Conservation (phyloP, 805 yeast genomes). For the Metschnikowia reukaufii region DNA sequence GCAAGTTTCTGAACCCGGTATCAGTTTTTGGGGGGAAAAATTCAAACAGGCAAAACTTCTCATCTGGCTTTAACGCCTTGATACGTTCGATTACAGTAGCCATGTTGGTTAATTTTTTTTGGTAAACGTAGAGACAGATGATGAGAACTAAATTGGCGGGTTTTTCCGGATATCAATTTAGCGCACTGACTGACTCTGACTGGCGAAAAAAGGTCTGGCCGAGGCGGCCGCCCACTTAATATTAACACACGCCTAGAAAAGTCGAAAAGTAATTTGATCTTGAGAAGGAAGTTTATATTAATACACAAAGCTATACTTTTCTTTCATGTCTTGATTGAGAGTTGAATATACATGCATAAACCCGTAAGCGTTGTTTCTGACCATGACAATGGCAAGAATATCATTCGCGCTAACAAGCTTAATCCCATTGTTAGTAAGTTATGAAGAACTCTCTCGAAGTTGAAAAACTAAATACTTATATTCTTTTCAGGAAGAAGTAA, state of each 20-base stretch:
- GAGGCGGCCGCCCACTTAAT: neutral
- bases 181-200: conserved; percentile 15
- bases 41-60: conserved; percentile 79
- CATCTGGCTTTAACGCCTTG: conserved; percentile 46
- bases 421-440: no score
- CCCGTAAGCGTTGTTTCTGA: neutral
- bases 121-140: neutral
- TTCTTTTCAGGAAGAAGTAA: neutral
- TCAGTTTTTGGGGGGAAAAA: conserved; percentile 98
- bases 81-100: conserved; percentile 32
- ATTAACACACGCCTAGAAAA: neutral
- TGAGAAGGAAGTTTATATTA: no score
- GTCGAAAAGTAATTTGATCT: no score
- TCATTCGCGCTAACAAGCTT: neutral
- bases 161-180: neutral
- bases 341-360: no score
- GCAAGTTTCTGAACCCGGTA: conserved; percentile 77
- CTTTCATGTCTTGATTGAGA: neutral
- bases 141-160: neutral
- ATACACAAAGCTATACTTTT: neutral
- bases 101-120: conserved; percentile 9
- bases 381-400: neutral
- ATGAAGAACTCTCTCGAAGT: no score
- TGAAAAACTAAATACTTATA: no score
- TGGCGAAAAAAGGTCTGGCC: neutral